Base-by-base conservation (phyloP, 2,329 filamentous ascomycete genomes). In the Ophiocordyceps robertsii region DNA sequence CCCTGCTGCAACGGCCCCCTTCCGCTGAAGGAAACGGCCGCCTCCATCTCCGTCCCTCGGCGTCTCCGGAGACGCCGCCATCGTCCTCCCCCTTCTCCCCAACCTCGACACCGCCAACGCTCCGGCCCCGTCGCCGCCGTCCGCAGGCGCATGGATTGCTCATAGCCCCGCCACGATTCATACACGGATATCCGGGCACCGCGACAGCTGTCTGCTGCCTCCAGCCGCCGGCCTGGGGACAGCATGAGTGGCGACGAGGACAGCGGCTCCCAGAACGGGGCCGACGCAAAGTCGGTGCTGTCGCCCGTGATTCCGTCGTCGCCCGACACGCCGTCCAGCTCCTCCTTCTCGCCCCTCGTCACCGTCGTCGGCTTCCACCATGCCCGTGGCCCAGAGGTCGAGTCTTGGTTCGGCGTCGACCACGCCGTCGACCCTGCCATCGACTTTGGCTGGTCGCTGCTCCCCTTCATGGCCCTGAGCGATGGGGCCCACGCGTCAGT, bases 401-500 rank as follows among this genome's bases (percentile, higher is more conserved):
- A 96, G 67, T 76, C 73, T 54, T 96, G 90, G 84, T 86, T 95
- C 57, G 88, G 87, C 47, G 77, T 65, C 27, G 62, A 80, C 17
- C 80, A 89, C 52, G 84, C 80, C 42, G 70, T 67, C 45, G 88
- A 95, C 62, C 87, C 90, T 11, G 84, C 84, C 4, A 69, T 65
- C 38, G 83, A 89, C 45, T 90, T 93, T 64, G 86, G 92, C 57
- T 98, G 92, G 92, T 74, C 80, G 27, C 64, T 95, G 51, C 70
- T 98, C 47, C 89, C 92, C 0, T 98, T 98, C 62, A 95, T 96
- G 86, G 92, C 92, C 24, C 66, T 98, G 56, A 92, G 86, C 44
- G 92, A 98, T 60, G 92, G 92, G 42, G 92, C 92, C 42, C 92
- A 98, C 69, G 80, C 88, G 80, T 92, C 72, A 66, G 82, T 70